These are phyloP conservation scores for Rhytidhysteron rufulum DNA, from an alignment of 2,329 filamentous ascomycete species.

Conservation along the genomic window DNA sequence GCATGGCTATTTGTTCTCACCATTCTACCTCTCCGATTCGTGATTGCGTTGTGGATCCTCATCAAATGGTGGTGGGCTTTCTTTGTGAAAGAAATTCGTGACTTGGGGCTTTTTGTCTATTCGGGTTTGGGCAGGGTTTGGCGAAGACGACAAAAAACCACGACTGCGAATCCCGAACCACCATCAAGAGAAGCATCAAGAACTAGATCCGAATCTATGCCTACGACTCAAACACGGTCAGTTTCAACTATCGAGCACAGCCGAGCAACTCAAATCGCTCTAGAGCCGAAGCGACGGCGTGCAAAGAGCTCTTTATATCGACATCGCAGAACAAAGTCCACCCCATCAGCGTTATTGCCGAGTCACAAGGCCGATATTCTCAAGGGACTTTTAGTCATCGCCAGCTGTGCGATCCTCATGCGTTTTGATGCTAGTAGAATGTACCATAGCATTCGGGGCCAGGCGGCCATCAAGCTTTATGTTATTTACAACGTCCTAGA, in stretches of 20 bases:
- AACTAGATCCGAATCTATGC: slow-evolving; percentile 23
- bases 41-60: slow-evolving; percentile 74
- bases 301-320: slow-evolving; percentile 34
- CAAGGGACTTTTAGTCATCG: slow-evolving; percentile 82
- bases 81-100: slow-evolving; percentile 66
- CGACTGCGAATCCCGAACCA: slow-evolving; percentile 23
- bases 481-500: slow-evolving; percentile 98
- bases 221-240: slow-evolving; percentile 8
- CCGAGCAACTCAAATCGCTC: slow-evolving; percentile 16
- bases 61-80: slow-evolving; percentile 74
- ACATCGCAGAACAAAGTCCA: slow-evolving; percentile 76
- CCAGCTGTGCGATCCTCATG: slow-evolving; percentile 81
- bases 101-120: slow-evolving; percentile 73
- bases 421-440: slow-evolving; percentile 91
- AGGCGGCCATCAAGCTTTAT: slow-evolving; percentile 96
- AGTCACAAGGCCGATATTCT: slow-evolving; percentile 95
- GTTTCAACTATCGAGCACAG: slow-evolving; percentile 20
- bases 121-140: slow-evolving; percentile 76
- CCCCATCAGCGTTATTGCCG: slow-evolving; percentile 76
- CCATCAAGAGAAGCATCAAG: slow-evolving; percentile 25
- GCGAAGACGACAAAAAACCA: slow-evolving; percentile 51
- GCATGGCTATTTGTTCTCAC: slow-evolving; percentile 97
- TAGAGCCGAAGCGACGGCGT: slow-evolving; percentile 29
- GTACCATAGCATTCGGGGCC: slow-evolving; percentile 95
- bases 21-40: slow-evolving; percentile 84